Evolutionary conservation across 2,329 filamentous ascomycete species (phyloP).

Genomic region (Mariannaea elegans): DNA sequence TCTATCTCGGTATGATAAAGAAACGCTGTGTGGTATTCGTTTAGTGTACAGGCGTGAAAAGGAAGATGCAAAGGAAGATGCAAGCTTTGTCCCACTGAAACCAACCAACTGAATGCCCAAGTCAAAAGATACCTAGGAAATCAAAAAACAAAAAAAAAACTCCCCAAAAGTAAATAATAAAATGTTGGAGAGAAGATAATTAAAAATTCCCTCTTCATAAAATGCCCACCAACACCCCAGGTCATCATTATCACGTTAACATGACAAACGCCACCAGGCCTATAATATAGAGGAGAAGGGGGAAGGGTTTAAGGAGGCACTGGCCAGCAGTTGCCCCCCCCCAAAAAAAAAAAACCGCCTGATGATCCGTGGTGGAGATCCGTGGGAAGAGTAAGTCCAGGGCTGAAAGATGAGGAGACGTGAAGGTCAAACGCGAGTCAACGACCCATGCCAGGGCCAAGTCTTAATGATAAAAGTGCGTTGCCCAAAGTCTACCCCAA

Average conservation of each 20-base stretch:
- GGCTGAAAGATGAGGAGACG: neutral
- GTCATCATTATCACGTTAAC: constrained; percentile 3
- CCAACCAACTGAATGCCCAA: constrained; percentile 5
- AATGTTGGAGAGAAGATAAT: too few relatives aligned
- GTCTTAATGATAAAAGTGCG: neutral
- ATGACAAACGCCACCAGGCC: neutral
- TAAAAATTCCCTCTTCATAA: too few relatives aligned
- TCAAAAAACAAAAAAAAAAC: constrained; percentile 6
- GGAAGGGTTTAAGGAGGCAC: neutral
- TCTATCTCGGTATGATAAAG: constrained; percentile 31
- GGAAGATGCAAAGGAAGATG: neutral
- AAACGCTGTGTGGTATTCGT: constrained; percentile 34
- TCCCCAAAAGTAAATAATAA: too few relatives aligned
- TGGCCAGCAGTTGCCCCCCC: constrained; percentile 2
- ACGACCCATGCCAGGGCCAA: neutral
- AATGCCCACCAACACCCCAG: neutral
- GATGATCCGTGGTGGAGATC: neutral
- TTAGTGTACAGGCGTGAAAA: constrained; percentile 15
- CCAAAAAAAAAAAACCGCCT: neutral
- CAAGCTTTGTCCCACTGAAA: neutral
- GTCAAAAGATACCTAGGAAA: too few relatives aligned
- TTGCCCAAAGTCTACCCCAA: too few relatives aligned
- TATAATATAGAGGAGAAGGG: neutral
- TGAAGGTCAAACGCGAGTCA: constrained; percentile 2
- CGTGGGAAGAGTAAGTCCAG: too few relatives aligned